Conservation (phyloP, 2,329 filamentous ascomycete species). For the Tolypocladium guangdongense region DNA sequence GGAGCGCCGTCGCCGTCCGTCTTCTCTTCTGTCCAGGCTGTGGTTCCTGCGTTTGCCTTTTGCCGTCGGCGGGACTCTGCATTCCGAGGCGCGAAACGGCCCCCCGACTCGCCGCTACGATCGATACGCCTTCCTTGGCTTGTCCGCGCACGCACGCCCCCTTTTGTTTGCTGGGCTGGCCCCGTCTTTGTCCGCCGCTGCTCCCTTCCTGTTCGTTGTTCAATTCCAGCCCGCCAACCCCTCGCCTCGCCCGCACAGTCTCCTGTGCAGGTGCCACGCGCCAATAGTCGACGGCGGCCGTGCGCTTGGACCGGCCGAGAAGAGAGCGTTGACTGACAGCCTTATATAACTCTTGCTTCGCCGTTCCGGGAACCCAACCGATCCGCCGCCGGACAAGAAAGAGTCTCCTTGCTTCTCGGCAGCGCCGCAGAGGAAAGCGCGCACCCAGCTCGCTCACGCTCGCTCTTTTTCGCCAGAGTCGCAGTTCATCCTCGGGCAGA, state of each 20-base stretch:
- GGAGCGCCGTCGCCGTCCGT: not conserved
- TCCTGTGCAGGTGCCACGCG: not conserved
- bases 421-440: not conserved
- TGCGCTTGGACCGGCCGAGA: not conserved
- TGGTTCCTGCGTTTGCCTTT: too few relatives aligned
- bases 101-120: not conserved
- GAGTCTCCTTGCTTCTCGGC: not conserved
- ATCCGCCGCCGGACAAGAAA: not conserved
- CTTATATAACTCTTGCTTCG: slow-evolving; percentile 5
- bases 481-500: not conserved
- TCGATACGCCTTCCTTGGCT: not conserved
- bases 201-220: not conserved
- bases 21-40: not conserved
- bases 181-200: not conserved
- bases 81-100: not conserved
- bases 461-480: not conserved
- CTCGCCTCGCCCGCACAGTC: not conserved
- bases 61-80: not conserved
- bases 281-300: not conserved
- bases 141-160: not conserved
- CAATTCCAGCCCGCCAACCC: not conserved
- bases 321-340: not conserved
- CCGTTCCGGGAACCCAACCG: not conserved
- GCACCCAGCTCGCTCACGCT: not conserved
- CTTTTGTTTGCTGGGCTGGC: not conserved